Evolutionary conservation across 768 basidiomycete genomes (phyloP).

Genomic region (Pulveroboletus sp.): DNA sequence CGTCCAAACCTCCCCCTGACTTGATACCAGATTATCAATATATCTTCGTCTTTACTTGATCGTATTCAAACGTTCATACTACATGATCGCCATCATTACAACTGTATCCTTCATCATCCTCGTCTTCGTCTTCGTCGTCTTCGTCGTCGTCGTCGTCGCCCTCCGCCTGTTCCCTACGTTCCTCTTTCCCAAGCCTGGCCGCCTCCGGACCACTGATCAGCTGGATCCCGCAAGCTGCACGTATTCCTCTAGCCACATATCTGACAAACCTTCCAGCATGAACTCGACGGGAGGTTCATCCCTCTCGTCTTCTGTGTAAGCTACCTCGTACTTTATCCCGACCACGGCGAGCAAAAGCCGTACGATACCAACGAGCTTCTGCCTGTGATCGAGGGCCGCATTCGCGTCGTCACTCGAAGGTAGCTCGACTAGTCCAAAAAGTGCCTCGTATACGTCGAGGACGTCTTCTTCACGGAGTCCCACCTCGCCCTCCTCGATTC

Average conservation of each 20-base stretch:
- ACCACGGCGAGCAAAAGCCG: slow-evolving; percentile 10
- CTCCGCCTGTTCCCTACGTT: background rate
- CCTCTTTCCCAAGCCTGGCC: background rate
- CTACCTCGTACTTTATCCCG: slow-evolving; percentile 5
- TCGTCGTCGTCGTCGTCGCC: too few relatives aligned
- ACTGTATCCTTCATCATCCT: too few relatives aligned
- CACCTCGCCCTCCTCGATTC: background rate
- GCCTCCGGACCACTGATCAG: background rate
- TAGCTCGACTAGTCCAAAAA: slow-evolving; percentile 9
- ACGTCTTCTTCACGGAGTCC: slow-evolving; percentile 8
- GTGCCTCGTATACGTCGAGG: slow-evolving; percentile 5
- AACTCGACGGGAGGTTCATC: background rate
- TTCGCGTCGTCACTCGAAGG: background rate
- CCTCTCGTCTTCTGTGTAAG: slow-evolving; percentile 9
- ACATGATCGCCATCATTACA: too few relatives aligned
- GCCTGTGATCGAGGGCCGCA: background rate
- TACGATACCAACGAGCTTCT: slow-evolving; percentile 4
- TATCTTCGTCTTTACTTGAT: too few relatives aligned
- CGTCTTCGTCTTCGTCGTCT: too few relatives aligned
- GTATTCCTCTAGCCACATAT: slow-evolving; percentile 13
- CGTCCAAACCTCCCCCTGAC: too few relatives aligned
- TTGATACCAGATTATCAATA: too few relatives aligned
- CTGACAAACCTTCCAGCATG: slow-evolving; percentile 10
- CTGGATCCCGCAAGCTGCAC: slow-evolving; percentile 13
- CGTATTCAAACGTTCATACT: too few relatives aligned